Base-by-base conservation (phyloP, 2,329 filamentous ascomycete species). In the Chaetomium globosum region DNA sequence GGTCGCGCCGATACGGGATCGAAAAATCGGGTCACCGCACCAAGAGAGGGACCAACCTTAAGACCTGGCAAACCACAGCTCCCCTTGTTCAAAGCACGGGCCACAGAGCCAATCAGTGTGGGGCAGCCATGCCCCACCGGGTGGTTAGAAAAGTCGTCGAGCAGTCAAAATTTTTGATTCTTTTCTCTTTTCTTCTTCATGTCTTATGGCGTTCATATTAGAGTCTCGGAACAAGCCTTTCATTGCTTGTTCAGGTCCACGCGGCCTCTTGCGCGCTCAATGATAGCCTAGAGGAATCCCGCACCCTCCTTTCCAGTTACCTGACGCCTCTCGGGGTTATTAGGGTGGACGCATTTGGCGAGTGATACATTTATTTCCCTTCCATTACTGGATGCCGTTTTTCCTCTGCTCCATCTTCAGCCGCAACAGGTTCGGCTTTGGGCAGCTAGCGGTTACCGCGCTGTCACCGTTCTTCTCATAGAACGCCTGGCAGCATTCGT, bases 211-310 rank as follows among this genome's bases (percentile, higher is more conserved):
- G 89, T 90, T 89, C 87, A 91, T 91, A 91, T 94, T 98, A 98
- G 95, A 99, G 95, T 99, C 95, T 96, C 94, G 93, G 90, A 90
- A 88, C 87, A 91, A 87, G 90, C 87, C 79, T 77, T 77, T 93
- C 91, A 92, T 85, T 98, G 86, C 90, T 92, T 93, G 88, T 91
- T 92, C 91, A 96, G 92, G 86, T 89, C 86, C 88, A 83, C 79
- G 78, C 83, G 86, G 89, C 85, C 91, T 93, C 90, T 82, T 82
- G 91, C 93, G 94, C 92, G 95, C 95, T 99, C 93, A 86, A 93
- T 89, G 92, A 93, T 91, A 84, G 91, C 90, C 94, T 90, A 92
- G 96, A 91, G 90, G 77, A 82, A 86, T 82, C 79, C 81, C 74
- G 83, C 88, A 86, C 87, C 90, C 85, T 85, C 86, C 88, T 82